Percentiles rank a stretch among this genome's conserved stretches.
Conservation (phyloP, 2,329 filamentous ascomycete genomes). For the Thielaviopsis musarum region DNA sequence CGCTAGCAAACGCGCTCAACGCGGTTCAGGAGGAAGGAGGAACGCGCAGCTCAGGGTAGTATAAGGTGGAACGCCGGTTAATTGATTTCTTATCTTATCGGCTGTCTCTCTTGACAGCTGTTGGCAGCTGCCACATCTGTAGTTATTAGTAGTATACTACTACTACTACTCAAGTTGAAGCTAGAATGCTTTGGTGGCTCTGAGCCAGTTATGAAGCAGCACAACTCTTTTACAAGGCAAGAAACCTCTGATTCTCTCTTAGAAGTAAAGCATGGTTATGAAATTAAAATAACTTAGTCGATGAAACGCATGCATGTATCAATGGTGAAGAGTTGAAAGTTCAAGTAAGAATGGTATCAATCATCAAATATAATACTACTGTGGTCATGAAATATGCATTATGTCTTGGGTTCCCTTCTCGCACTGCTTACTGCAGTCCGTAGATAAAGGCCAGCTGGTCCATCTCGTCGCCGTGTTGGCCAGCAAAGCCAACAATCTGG, state of each 20-base stretch:
- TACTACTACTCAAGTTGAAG: background rate
- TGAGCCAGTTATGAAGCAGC: background rate
- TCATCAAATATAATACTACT: background rate
- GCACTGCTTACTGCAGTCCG: conserved; percentile 21
- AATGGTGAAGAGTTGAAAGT: too few relatives aligned
- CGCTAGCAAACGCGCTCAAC: background rate
- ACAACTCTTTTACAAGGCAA: background rate
- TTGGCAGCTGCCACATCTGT: background rate
- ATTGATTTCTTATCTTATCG: background rate
- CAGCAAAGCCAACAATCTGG: conserved; percentile 36
- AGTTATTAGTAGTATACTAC: too few relatives aligned
- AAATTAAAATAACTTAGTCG: too few relatives aligned
- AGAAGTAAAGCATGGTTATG: background rate
- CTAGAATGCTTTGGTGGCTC: background rate
- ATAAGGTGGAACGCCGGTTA: background rate
- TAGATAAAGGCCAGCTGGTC: conserved; percentile 36
- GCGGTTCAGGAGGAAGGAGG: background rate
- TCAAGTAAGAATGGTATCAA: background rate
- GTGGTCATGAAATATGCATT: too few relatives aligned
- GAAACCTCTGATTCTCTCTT: too few relatives aligned
- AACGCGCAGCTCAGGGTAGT: background rate
- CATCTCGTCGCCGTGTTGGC: conserved; percentile 35
- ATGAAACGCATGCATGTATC: too few relatives aligned
- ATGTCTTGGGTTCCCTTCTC: background rate
- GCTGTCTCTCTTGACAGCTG: background rate